phyloP scores from a whole-genome alignment of 768 basidiomycete genomes.

The Terana coerulea region DNA sequence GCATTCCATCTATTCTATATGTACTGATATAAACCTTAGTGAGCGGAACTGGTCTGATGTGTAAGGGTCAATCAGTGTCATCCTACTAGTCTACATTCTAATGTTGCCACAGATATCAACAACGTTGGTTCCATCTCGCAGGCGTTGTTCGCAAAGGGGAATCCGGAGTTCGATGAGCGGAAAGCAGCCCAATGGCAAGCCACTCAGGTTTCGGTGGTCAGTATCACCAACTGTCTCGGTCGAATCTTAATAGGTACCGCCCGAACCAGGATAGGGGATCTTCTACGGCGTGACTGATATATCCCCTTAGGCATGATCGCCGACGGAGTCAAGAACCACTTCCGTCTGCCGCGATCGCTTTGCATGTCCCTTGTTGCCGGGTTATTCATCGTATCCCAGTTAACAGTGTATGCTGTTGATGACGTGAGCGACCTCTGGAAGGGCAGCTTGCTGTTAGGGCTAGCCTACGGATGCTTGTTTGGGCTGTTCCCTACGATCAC shows the following conservation, averaged over 20 bases:
- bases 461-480: conserved; percentile 74
- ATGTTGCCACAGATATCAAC: conserved; percentile 63
- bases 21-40: conserved; percentile 39
- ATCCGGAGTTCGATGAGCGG: conserved; percentile 59
- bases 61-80: conserved; percentile 42
- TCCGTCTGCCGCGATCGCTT: conserved; percentile 61
- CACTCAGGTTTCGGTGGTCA: conserved; percentile 78
- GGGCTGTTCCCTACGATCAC: conserved; percentile 72
- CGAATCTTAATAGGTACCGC: conserved; percentile 75
- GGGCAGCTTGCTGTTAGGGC: conserved; percentile 49
- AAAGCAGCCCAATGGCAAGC: conserved; percentile 76
- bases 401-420: conserved; percentile 51
- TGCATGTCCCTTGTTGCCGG: conserved; percentile 63
- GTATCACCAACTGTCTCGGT: conserved; percentile 76
- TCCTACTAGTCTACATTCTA: neutral
- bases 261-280: too few species aligned
- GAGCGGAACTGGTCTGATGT: conserved; percentile 75
- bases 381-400: conserved; percentile 71
- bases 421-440: conserved; percentile 65
- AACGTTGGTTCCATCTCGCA: conserved; percentile 82
- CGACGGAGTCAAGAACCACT: conserved; percentile 56
- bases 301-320: conserved; percentile 63
- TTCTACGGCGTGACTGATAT: too few species aligned
- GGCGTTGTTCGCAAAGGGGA: conserved; percentile 57
- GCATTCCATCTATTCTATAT: too few species aligned